Conservation (phyloP, 2,329 filamentous ascomycete species). For the Pseudogymnoascus pannorum region DNA sequence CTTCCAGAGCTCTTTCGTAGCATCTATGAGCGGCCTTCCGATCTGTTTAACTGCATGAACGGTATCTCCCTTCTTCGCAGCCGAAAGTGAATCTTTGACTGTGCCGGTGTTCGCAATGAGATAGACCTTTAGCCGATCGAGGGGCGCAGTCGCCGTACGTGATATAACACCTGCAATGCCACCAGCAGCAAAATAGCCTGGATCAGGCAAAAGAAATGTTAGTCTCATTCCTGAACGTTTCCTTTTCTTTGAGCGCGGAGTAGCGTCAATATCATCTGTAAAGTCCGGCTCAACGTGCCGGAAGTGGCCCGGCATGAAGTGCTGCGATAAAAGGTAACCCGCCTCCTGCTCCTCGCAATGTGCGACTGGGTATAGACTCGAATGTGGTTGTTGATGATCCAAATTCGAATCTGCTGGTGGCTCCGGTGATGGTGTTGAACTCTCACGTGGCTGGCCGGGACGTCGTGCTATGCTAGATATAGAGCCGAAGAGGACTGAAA, state of each 20-base stretch:
- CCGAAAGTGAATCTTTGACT: conserved; percentile 51
- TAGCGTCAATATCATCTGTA: conserved; percentile 12
- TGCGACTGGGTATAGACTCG: not conserved
- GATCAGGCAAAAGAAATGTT: conserved; percentile 54
- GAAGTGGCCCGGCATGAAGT: not conserved
- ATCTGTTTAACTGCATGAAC: conserved; percentile 58
- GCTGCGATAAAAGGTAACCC: not conserved
- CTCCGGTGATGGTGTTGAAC: conserved; percentile 9
- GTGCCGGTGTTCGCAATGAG: conserved; percentile 81
- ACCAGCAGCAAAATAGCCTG: conserved; percentile 97
- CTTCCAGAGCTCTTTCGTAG: conserved; percentile 71
- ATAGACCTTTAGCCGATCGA: conserved; percentile 96
- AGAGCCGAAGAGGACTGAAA: conserved; percentile 68
- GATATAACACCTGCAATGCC: conserved; percentile 91
- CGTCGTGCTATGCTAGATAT: conserved; percentile 57
- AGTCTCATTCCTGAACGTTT: conserved; percentile 15
- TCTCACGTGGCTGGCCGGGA: conserved; percentile 23
- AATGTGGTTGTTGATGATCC: conserved; percentile 6
- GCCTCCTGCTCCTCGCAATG: not conserved
- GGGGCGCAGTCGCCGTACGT: conserved; percentile 86
- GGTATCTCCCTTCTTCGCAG: conserved; percentile 63
- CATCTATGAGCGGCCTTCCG: conserved; percentile 62
- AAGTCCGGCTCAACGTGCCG: conserved; percentile 9
- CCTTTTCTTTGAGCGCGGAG: conserved; percentile 14
- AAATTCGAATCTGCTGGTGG: conserved; percentile 1